Base-by-base conservation (phyloP, 352 stramenopile species). In the Globisporangium alternatum region DNA sequence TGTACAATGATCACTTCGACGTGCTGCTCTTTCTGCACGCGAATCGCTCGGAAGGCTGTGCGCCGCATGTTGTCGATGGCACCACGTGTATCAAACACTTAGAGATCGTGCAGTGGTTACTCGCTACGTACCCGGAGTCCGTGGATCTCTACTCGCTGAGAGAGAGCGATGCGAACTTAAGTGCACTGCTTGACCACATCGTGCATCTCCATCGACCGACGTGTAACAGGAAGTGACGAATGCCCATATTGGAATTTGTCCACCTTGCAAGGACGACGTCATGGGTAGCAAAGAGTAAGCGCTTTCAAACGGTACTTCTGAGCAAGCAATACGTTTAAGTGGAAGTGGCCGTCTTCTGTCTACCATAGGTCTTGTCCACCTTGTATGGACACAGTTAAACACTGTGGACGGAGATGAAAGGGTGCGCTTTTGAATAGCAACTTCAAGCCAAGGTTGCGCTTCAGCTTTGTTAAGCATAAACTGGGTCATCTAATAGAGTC, bases 71-170 rank as follows among this genome's bases (percentile, higher is more conserved):
- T 52, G 45, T 31, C 19, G 45, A 52, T 15, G 21, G 33, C 33
- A 5, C 13, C 15, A 7, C 9, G 19, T 52, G 45, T 7, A 7
- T 19, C 45, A 3, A 52, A 7, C 45, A 31, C 45, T 31, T 52
- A n/a, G 45, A 52, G 7, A 31, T 19, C 12, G n/a, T 51, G 15
- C 35, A 49, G 54, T 60, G 54, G 54, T n/a, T 59, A n/a, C 35
- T 35, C 35, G 54, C 9, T 3, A 21, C 21, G 12, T 30, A 43
- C 9, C 1, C 35, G 5, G 35, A 2, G n/a, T 52, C n/a, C 9
- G 45, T 52, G 21, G 45, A 52, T 31, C 15, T 52, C 6, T 19
- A 52, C 0, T 1, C n/a, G 28, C 28, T 52, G 45, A 39, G 10
- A 52, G 45, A 52, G 45, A 2, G 28, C 21, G 21, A 30, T 8